Percentiles rank a stretch among this genome's conserved stretches.
Conservation (phyloP, 441 rosid genomes). For the Rhodomyrtus psidioides region DNA sequence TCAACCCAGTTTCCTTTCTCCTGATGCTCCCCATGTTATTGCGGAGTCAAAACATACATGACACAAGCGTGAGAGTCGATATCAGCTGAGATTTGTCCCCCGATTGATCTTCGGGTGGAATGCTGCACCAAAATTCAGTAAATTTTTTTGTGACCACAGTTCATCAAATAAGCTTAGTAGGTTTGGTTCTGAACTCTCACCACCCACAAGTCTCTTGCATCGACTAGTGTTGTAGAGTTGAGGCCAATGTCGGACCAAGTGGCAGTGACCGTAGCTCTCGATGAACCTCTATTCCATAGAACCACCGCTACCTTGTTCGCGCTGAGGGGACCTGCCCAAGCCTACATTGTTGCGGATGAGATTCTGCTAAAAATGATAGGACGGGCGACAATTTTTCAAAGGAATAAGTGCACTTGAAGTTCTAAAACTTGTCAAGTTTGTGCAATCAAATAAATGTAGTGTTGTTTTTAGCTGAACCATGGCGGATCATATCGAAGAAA, state of each 20-base stretch:
- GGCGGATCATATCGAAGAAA: background rate
- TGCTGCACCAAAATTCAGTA: slow-evolving; percentile 2
- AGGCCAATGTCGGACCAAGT: slow-evolving; percentile 9
- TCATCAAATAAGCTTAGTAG: background rate
- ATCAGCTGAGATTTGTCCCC: slow-evolving; percentile 2
- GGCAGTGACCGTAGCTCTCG: slow-evolving; percentile 4
- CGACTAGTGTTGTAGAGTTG: background rate
- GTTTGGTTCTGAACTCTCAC: background rate
- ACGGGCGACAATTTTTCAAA: background rate
- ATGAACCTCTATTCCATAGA: slow-evolving; percentile 12
- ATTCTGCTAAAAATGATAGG: background rate
- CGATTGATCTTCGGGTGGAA: background rate
- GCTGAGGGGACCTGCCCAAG: slow-evolving; percentile 13
- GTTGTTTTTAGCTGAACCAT: background rate
- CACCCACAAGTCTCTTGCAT: slow-evolving; percentile 10
- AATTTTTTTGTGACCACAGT: background rate
- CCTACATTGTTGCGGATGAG: background rate
- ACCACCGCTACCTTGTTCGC: background rate
- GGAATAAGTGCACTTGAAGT: no score
- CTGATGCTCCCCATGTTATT: background rate
- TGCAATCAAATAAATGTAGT: no score
- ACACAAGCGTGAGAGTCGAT: slow-evolving; percentile 9
- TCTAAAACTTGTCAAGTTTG: no score
- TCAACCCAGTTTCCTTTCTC: background rate
- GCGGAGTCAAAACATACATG: slow-evolving; percentile 14